phyloP scores from a whole-genome alignment of 225 moss, liverwort and hornwort genomes.

The Pseudoscleropodium purum region DNA sequence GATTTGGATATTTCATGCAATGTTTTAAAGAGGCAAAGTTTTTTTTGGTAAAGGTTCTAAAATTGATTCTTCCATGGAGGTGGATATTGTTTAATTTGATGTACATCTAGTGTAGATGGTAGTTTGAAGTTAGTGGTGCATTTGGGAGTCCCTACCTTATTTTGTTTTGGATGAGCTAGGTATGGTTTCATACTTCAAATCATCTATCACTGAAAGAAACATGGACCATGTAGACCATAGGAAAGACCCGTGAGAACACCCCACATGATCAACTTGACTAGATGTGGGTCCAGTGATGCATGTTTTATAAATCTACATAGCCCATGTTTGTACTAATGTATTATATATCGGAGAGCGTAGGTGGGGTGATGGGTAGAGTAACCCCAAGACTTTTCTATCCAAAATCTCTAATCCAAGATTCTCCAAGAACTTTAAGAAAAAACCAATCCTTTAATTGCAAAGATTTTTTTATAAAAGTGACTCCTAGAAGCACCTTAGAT shows the following conservation, averaged over 20 bases:
- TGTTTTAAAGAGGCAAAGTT: neutral
- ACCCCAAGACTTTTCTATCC: neutral
- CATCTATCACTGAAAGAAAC: neutral
- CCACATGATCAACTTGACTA: neutral
- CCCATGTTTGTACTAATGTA: neutral
- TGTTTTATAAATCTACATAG: fast-evolving
- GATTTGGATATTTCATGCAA: neutral
- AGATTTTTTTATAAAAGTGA: neutral
- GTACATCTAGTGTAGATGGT: neutral
- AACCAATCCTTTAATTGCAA: neutral
- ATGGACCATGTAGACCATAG: too few species aligned
- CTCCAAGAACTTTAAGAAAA: neutral
- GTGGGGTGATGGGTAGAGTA: neutral
- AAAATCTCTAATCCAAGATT: neutral
- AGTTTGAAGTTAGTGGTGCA: fast-evolving
- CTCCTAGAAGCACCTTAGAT: neutral
- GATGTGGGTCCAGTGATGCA: neutral
- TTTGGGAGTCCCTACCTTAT: neutral
- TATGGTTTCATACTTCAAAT: neutral
- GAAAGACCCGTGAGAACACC: neutral
- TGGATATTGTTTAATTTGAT: neutral
- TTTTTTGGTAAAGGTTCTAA: neutral
- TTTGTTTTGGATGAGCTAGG: fast-evolving
- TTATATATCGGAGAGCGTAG: neutral
- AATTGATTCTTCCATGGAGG: neutral